Evolutionary conservation across 2,329 filamentous ascomycete species (phyloP).

Genomic region (Mycosphaerella arachidis): DNA sequence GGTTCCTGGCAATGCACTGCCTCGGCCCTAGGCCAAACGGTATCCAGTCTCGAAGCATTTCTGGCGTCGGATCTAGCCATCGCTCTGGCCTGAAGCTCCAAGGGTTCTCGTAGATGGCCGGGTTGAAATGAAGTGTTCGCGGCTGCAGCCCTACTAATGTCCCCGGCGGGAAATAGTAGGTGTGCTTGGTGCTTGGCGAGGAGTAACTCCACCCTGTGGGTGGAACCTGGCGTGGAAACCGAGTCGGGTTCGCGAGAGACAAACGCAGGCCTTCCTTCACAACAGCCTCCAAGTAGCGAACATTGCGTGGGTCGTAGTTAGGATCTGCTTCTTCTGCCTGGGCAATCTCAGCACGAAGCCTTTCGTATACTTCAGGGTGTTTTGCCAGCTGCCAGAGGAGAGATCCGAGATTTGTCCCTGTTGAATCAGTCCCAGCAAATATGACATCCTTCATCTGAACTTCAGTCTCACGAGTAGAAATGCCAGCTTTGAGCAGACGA

Average conservation of each 20-base stretch:
- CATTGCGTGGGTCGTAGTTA: conserved; percentile 32
- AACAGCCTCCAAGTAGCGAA: conserved; percentile 47
- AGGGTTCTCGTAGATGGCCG: conserved; percentile 42
- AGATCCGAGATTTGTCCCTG: conserved; percentile 49
- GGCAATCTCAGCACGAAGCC: conserved; percentile 35
- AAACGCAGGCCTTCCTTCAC: conserved; percentile 50
- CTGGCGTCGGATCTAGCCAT: conserved; percentile 39
- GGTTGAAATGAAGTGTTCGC: conserved; percentile 46
- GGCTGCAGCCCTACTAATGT: conserved; percentile 45
- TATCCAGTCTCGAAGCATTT: conserved; percentile 44
- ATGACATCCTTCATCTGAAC: conserved; percentile 53
- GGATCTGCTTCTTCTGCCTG: conserved; percentile 23
- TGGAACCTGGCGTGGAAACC: conserved; percentile 48
- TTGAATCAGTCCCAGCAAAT: conserved; percentile 52
- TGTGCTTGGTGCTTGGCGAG: conserved; percentile 8
- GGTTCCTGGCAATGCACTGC: conserved; percentile 48
- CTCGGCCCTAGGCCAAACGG: conserved; percentile 48
- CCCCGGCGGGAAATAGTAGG: conserved; percentile 35
- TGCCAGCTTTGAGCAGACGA: conserved; percentile 43
- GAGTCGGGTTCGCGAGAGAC: conserved; percentile 49
- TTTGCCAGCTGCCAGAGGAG: conserved; percentile 45
- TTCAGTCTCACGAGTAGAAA: conserved; percentile 43
- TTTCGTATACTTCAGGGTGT: conserved; percentile 38
- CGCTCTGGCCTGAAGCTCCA: conserved; percentile 45
- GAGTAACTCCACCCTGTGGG: conserved; percentile 35